phyloP scores from a whole-genome alignment of 345 rosid genomes.

The Ceriops zippeliana region DNA sequence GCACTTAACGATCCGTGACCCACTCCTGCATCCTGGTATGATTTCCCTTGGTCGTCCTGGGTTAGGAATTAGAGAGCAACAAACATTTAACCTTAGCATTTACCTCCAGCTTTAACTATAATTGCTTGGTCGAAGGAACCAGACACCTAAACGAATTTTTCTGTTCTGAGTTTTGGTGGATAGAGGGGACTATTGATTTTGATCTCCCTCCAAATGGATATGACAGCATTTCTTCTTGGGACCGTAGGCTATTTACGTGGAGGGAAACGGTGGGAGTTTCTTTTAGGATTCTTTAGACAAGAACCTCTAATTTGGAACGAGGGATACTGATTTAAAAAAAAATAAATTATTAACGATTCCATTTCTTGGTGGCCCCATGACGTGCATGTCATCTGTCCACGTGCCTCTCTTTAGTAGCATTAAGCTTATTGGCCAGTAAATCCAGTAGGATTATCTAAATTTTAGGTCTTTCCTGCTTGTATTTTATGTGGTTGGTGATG shows the following conservation, averaged over 20 bases:
- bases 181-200: constrained; percentile 10
- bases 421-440: background rate
- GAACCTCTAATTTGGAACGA: background rate
- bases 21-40: constrained; percentile 44
- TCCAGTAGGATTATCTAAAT: background rate
- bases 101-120: background rate
- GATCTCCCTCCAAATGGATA: background rate
- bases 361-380: background rate
- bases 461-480: background rate
- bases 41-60: constrained; percentile 38
- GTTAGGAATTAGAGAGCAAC: constrained; percentile 49
- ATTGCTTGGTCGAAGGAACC: background rate
- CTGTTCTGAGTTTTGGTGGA: constrained; percentile 4
- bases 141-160: background rate
- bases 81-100: constrained; percentile 64
- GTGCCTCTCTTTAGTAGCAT: constrained; percentile 4
- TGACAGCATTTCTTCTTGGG: constrained; percentile 7
- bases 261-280: constrained; percentile 10
- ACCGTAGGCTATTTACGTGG: constrained; percentile 28
- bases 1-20: constrained; percentile 35
- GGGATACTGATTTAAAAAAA: background rate
- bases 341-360: background rate
- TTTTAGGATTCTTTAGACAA: background rate
- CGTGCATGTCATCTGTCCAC: constrained; percentile 6
- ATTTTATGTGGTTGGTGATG: constrained; percentile 22